Evolutionary conservation across 352 stramenopile species (phyloP), one percentile per base, ranked within the genome.

Genomic region (Pythium coloratum): DNA sequence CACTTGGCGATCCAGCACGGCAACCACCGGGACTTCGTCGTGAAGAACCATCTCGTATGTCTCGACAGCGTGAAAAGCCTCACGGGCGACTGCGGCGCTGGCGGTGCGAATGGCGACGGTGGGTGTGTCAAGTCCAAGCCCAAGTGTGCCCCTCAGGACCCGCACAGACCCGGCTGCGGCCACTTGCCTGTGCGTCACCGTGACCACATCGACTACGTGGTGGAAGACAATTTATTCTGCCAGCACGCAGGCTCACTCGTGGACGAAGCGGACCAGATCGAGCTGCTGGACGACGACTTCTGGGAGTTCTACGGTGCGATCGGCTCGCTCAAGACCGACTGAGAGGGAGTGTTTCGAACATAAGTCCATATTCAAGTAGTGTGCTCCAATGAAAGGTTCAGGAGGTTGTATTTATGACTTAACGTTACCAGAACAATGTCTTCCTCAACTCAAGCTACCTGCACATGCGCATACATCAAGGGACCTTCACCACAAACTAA

Each of bases 121-220:
- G 64, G 46, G 12, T 68, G 46, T 34, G 44, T 40, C 8, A 73
- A 68, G 38, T 24, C 54, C 20, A 62, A 56, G 33, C 55, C 70
- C 7, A 60, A 56, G 33, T 78, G 64, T 33, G 68, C 66, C 0
- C 58, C 71, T 0, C 72, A 81, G 32, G 76, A 83, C 55, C 76
- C 76, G 5, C 85, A 93, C 62, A 72, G 83, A 3, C 85, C 85
- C 2, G 83, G 83, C 16, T 93, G 85, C 40, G 85, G 85, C 4
- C 85, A 93, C 33, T 58, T 93, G 44, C 71, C 85, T 13, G 85
- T 93, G 28, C 85, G 85, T 28, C 85, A 93, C 66, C 77, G 82
- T 7, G 83, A 93, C 67, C 85, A 93, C 72, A 90, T 93, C 51
- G 85, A 93, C 60, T 93, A 93, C 56, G 85, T 93, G 36, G 85